Evolutionary conservation across 164 flowering plant species (phyloP).

Genomic region (Warburgia ugandensis): DNA sequence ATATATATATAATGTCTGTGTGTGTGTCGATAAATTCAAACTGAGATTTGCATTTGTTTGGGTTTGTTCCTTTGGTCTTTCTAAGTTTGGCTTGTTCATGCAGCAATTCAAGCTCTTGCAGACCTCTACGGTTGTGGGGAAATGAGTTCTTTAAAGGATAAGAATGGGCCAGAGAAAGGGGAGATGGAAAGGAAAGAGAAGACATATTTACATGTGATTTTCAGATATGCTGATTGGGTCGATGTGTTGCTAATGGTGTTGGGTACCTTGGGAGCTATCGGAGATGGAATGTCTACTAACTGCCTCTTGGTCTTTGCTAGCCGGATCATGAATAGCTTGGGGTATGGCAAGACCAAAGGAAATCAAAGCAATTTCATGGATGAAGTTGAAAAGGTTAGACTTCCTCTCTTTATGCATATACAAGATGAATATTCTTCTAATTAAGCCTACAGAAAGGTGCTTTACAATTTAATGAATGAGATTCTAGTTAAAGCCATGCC

Average conservation of each 20-base stretch:
- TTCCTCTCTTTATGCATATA: neutral
- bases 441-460: no score
- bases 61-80: conserved; percentile 2
- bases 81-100: neutral
- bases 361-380: conserved; percentile 52
- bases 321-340: conserved; percentile 74
- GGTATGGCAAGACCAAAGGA: conserved; percentile 36
- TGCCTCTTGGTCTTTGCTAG: conserved; percentile 61
- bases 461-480: no score
- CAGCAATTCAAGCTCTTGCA: neutral
- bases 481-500: no score
- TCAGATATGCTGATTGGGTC: conserved; percentile 77
- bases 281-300: conserved; percentile 92
- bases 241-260: conserved; percentile 70
- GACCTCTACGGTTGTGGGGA: neutral
- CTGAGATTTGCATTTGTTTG: neutral
- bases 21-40: no score
- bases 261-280: conserved; percentile 83
- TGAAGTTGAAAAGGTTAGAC: conserved; percentile 66
- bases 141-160: conserved; percentile 20
- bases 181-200: conserved; percentile 14
- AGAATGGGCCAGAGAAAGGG: conserved; percentile 7
- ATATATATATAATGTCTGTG: no score
- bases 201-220: conserved; percentile 30
- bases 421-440: neutral